Percentiles rank a stretch among this genome's conserved stretches.
These are phyloP conservation scores for Ogataea thermomethanolica DNA, from an alignment of 805 yeast species.

Conservation along the genomic window DNA sequence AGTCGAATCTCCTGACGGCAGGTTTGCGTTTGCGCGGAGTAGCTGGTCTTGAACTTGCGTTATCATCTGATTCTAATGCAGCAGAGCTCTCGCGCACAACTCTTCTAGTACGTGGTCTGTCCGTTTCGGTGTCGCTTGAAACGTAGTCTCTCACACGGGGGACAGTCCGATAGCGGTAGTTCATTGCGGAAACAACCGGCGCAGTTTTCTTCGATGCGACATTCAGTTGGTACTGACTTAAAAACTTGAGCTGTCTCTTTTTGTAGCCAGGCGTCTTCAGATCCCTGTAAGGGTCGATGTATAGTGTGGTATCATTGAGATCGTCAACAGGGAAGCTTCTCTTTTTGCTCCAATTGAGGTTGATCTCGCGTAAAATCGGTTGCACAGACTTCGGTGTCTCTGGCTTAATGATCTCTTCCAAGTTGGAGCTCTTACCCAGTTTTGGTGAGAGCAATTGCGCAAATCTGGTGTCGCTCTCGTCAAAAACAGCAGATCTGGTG, in stretches of 20 bases:
- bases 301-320: slow-evolving; percentile 41
- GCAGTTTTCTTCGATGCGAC: slow-evolving; percentile 15
- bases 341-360: slow-evolving; percentile 10
- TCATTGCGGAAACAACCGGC: slow-evolving; percentile 15
- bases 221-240: slow-evolving; percentile 46
- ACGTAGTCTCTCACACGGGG: slow-evolving; percentile 28
- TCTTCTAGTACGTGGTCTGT: slow-evolving; percentile 60
- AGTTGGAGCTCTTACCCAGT: slow-evolving; percentile 18
- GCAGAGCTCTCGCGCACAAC: slow-evolving; percentile 39
- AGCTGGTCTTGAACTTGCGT: slow-evolving; percentile 30
- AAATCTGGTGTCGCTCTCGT: slow-evolving; percentile 28
- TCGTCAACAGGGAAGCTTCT: slow-evolving; percentile 46
- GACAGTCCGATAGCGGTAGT: slow-evolving; percentile 26
- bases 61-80: slow-evolving; percentile 31
- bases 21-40: slow-evolving; percentile 39
- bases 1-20: slow-evolving; percentile 18
- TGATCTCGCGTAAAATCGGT: background rate
- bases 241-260: slow-evolving; percentile 46
- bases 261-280: slow-evolving; percentile 43
- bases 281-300: slow-evolving; percentile 50
- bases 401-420: slow-evolving; percentile 6
- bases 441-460: slow-evolving; percentile 27
- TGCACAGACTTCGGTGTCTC: slow-evolving; percentile 11
- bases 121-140: slow-evolving; percentile 37
- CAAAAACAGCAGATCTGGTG: slow-evolving; percentile 26